Evolutionary conservation across 2,329 filamentous ascomycete species (phyloP).

Genomic region (Talaromyces funiculosus): DNA sequence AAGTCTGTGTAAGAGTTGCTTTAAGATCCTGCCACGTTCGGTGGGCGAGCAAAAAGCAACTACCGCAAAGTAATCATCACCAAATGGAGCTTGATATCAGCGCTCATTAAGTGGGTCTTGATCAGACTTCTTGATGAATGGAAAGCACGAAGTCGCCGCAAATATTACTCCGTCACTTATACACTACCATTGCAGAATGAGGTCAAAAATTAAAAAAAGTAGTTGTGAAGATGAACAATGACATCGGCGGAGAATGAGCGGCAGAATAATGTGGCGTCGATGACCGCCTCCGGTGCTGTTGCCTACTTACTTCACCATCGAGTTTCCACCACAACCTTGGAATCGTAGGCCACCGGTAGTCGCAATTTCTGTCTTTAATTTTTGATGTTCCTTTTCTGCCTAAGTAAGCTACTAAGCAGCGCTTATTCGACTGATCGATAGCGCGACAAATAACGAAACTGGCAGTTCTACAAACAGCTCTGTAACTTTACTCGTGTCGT

Average conservation of each 20-base stretch:
- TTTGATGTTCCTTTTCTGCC: neutral
- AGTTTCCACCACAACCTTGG: too few relatives aligned
- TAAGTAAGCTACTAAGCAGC: neutral
- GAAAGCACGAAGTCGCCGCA: neutral
- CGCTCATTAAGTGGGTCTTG: neutral
- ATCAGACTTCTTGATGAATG: neutral
- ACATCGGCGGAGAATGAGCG: slow-evolving; percentile 1
- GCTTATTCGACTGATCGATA: too few relatives aligned
- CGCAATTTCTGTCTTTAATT: too few relatives aligned
- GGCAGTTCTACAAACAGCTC: too few relatives aligned
- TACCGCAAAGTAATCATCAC: neutral
- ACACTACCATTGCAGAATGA: neutral
- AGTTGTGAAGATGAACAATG: neutral
- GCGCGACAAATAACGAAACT: too few relatives aligned
- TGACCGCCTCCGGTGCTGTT: slow-evolving; percentile 9
- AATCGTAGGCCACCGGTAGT: too few relatives aligned
- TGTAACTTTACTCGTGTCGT: slow-evolving; percentile 1
- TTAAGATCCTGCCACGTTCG: neutral
- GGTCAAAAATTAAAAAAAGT: neutral
- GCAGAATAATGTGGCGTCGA: slow-evolving; percentile 12
- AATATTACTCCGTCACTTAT: neutral
- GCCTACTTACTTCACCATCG: slow-evolving; percentile 2
- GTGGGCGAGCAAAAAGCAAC: neutral
- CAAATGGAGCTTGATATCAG: neutral
- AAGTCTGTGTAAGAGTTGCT: neutral